Conservation (phyloP, 2,329 filamentous ascomycete genomes). For the Exophiala dermatitidis region DNA sequence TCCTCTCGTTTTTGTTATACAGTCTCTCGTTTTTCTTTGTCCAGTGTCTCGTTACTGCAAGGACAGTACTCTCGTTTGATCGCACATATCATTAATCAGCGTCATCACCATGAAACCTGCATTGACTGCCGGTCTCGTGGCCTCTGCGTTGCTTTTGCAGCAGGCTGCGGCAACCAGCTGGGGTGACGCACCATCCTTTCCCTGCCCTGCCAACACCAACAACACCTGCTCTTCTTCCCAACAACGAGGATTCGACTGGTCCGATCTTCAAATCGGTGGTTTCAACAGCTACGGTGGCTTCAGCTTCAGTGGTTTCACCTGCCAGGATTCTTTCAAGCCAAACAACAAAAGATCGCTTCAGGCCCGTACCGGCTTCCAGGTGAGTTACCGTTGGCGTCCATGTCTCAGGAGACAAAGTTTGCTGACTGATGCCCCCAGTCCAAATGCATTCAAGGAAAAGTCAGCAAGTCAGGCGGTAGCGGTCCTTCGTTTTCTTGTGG, state of each 20-base stretch:
- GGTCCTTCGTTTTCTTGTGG: conserved; percentile 56
- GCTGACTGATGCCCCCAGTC: conserved; percentile 43
- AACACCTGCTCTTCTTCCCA: conserved; percentile 71
- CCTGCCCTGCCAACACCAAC: conserved; percentile 63
- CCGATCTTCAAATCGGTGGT: conserved; percentile 51
- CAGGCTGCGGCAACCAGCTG: conserved; percentile 44
- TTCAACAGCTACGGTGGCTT: conserved; percentile 66
- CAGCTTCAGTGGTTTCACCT: conserved; percentile 65
- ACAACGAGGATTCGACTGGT: conserved; percentile 64
- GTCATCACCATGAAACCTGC: conserved; percentile 23
- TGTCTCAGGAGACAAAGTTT: not conserved
- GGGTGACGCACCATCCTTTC: conserved; percentile 50
- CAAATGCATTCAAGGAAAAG: conserved; percentile 56
- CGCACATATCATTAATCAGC: conserved; percentile 8
- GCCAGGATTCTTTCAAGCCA: conserved; percentile 49
- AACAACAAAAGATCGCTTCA: conserved; percentile 49
- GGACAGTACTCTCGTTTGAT: conserved; percentile 2
- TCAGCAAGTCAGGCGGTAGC: conserved; percentile 33
- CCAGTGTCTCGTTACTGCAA: conserved; percentile 10
- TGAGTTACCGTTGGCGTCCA: not conserved
- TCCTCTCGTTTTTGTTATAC: conserved; percentile 34
- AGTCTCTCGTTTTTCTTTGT: conserved; percentile 19
- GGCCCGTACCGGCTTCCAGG: conserved; percentile 33
- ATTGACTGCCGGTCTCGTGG: conserved; percentile 34
- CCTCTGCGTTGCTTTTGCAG: conserved; percentile 42